These are phyloP conservation scores for Papiliotrema nemorosa DNA, from an alignment of 1,284 basidiomycete genomes.

Conservation along the genomic window DNA sequence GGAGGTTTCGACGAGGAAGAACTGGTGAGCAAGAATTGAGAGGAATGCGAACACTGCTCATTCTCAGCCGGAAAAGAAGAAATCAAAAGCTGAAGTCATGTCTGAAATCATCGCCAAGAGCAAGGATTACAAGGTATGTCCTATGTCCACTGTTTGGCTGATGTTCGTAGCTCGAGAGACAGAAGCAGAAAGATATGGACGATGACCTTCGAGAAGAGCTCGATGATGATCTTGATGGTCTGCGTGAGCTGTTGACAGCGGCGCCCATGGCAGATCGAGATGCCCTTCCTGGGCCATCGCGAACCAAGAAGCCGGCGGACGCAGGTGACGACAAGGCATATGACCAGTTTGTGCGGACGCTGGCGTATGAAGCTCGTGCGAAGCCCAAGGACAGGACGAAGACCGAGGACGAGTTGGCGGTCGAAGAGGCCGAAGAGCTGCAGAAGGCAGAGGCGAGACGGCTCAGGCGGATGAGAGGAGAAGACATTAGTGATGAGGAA, in stretches of 20 bases:
- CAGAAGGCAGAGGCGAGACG: constrained; percentile 81
- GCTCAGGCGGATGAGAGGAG: constrained; percentile 79
- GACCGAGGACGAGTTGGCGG: constrained; percentile 88
- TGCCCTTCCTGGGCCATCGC: constrained; percentile 25
- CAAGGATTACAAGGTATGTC: constrained; percentile 80
- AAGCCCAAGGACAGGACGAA: constrained; percentile 95
- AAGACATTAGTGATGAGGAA: constrained; percentile 63
- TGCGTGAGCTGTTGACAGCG: constrained; percentile 71
- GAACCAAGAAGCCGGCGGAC: constrained; percentile 7
- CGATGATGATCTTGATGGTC: constrained; percentile 79
- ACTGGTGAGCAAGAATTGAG: constrained; percentile 45
- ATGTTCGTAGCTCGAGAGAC: constrained; percentile 65
- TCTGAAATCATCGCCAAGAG: constrained; percentile 96
- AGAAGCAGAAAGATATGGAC: constrained; percentile 80
- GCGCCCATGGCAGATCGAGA: constrained; percentile 52
- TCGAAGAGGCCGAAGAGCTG: constrained; percentile 81
- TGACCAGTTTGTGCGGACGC: constrained; percentile 84
- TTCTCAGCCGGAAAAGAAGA: constrained; percentile 69
- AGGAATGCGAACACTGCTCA: constrained; percentile 1
- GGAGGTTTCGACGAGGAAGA: constrained; percentile 72
- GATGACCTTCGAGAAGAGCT: constrained; percentile 83
- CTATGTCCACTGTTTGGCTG: background rate
- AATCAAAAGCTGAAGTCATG: constrained; percentile 95
- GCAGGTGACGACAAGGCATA: constrained; percentile 56
- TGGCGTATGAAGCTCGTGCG: constrained; percentile 89